These are phyloP conservation scores for Allomyces arbusculus DNA, from an alignment of 192 early-diverging fungal genomes.

Conservation along the genomic window DNA sequence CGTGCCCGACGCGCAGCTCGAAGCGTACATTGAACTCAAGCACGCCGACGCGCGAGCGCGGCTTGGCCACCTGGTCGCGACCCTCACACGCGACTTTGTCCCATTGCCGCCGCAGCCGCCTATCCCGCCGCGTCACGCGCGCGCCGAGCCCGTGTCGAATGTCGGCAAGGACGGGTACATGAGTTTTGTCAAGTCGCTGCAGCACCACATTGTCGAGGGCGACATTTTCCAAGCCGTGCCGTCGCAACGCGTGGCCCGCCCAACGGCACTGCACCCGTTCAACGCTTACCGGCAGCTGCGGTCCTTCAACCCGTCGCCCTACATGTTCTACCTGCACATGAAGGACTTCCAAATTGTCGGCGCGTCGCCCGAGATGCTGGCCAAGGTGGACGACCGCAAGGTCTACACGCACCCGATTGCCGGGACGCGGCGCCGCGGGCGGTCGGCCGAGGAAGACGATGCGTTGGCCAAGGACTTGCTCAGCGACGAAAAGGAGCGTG, in stretches of 20 bases:
- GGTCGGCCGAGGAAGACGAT: slow-evolving; percentile 68
- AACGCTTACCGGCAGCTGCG: slow-evolving; percentile 93
- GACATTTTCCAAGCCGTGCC: slow-evolving; percentile 98
- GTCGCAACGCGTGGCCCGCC: slow-evolving; percentile 68
- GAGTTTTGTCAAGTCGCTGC: slow-evolving; percentile 64
- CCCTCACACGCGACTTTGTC: slow-evolving; percentile 46
- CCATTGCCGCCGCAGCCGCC: slow-evolving; percentile 56
- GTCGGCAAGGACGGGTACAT: slow-evolving; percentile 81
- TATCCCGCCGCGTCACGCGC: slow-evolving; percentile 36
- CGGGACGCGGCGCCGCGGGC: slow-evolving; percentile 82
- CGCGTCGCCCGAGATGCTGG: slow-evolving; percentile 94
- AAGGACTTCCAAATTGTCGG: slow-evolving; percentile 87
- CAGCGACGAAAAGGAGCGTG: slow-evolving; percentile 82
- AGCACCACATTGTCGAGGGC: slow-evolving; percentile 79
- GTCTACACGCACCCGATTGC: slow-evolving; percentile 95
- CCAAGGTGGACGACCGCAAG: slow-evolving; percentile 60
- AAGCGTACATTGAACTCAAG: slow-evolving; percentile 24
- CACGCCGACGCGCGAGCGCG: slow-evolving; percentile 50
- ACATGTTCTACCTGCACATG: slow-evolving; percentile 98
- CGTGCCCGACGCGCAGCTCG: slow-evolving; percentile 23
- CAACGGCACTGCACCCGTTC: slow-evolving; percentile 83
- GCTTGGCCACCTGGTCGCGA: slow-evolving; percentile 43
- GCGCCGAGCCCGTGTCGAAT: slow-evolving; percentile 57
- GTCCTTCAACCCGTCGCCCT: slow-evolving; percentile 94
- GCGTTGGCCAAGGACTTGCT: slow-evolving; percentile 72